These are phyloP conservation scores for Rhizopus arrhizus DNA, from an alignment of 371 early-diverging fungal genomes.

Conservation along the genomic window DNA sequence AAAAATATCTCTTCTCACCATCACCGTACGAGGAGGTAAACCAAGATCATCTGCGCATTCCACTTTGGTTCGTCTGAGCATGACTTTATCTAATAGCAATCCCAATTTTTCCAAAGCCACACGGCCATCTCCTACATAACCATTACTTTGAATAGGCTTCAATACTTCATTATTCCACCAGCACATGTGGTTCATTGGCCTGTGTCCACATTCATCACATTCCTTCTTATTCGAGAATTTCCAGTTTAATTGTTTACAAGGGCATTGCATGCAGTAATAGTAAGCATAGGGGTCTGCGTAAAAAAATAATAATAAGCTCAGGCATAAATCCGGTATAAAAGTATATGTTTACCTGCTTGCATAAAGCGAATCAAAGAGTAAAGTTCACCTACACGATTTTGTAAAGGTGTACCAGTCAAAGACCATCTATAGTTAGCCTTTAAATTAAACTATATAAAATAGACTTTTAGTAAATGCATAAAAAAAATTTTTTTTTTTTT, in stretches of 20 bases:
- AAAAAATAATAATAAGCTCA: neutral
- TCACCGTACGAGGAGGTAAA: constrained; percentile 86
- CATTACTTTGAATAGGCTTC: constrained; percentile 88
- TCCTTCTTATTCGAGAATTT: constrained; percentile 62
- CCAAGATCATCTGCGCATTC: constrained; percentile 92
- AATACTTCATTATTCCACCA: constrained; percentile 97
- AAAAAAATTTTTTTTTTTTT: constrained; percentile 17
- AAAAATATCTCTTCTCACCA: constrained; percentile 82
- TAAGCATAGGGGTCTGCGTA: constrained; percentile 68
- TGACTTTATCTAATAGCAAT: constrained; percentile 81
- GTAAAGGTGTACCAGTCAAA: constrained; percentile 96
- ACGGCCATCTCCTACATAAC: constrained; percentile 69
- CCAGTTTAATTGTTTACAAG: constrained; percentile 85
- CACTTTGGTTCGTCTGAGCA: constrained; percentile 92
- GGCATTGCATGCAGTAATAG: constrained; percentile 89
- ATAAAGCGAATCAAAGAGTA: constrained; percentile 94
- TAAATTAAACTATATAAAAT: constrained; percentile 65
- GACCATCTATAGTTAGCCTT: constrained; percentile 80
- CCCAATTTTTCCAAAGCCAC: constrained; percentile 79
- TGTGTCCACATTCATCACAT: constrained; percentile 82
- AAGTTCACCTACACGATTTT: constrained; percentile 96
- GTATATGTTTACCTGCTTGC: constrained; percentile 43
- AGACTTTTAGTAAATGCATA: neutral
- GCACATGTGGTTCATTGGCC: constrained; percentile 81
- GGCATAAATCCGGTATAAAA: neutral